Evolutionary conservation across 1,139 yeast species (phyloP), one percentile per base, ranked within the genome.

Genomic region (Ashbya aceris): DNA sequence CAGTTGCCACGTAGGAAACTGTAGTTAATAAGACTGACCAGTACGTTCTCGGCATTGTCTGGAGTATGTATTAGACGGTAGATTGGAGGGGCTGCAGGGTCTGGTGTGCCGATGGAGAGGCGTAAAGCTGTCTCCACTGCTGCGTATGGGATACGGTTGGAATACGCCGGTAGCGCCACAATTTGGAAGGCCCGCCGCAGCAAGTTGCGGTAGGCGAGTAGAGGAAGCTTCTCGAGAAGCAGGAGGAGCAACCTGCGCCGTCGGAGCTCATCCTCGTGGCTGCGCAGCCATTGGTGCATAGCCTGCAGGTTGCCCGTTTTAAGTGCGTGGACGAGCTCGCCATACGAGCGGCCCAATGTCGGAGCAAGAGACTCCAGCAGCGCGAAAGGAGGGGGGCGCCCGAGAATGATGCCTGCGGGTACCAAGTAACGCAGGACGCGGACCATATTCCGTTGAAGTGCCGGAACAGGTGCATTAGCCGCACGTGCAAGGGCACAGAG

Each of bases 1-100:
- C 62, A 59, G 42, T 59, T 60, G 28, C 62, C 65, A 41, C 60
- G 50, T 17, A 59, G 40, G 31, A 58, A 49, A 4, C 58, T 58
- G 33, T 56, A 43, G 33, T 55, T 57, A 35, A 56, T 58, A 7
- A 60, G 49, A 4, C 62, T 57, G 3, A 56, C 56, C 8, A 60
- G 47, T 2, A 60, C 47, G 40, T 58, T 57, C 39, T 58, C 61
- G 6, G 49, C 56, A 37, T 53, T 52, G n/a, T 43, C 46, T 5
- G 56, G 43, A 3, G 44, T 44, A 36, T 58, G 60, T 13, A 58
- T 51, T n/a, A 49, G 45, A 17, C 51, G 49, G 37, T 53, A 58
- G 6, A 58, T 56, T 8, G 43, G 45, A 7, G 40, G 40, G 8
- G 32, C 11, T 3, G n/a, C 5, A 9, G 20, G 5, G 7, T 11